phyloP scores from a whole-genome alignment of 2,329 filamentous ascomycete species.

The Trematosphaeria pertusa region DNA sequence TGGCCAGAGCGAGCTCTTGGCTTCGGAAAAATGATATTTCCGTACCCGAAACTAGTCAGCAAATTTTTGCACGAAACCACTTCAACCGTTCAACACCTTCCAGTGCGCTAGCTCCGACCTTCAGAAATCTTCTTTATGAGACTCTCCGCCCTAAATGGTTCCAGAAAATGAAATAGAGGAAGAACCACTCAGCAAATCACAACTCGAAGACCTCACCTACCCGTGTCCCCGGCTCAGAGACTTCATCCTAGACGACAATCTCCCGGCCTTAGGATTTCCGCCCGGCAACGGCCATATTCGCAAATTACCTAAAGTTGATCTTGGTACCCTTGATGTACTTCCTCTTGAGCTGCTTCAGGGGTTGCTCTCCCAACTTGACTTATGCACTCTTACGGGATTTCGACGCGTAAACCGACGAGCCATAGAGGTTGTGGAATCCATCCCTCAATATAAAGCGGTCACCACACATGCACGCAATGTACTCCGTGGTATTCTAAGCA shows the following conservation, averaged over 20 bases:
- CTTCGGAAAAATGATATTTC: too few species aligned
- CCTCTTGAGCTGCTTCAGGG: slow-evolving; percentile 17
- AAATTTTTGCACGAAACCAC: too few species aligned
- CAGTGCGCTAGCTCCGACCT: too few species aligned
- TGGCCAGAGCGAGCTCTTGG: too few species aligned
- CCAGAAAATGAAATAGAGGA: too few species aligned
- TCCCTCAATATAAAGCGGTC: slow-evolving; percentile 46
- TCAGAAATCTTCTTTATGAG: too few species aligned
- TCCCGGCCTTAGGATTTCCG: slow-evolving; percentile 2
- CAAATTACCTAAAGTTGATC: slow-evolving; percentile 5
- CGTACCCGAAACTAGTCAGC: too few species aligned
- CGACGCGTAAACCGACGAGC: slow-evolving; percentile 46
- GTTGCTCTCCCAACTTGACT: slow-evolving; percentile 29
- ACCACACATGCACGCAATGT: slow-evolving; percentile 39
- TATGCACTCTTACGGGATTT: slow-evolving; percentile 44
- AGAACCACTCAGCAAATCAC: too few species aligned
- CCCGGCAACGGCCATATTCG: slow-evolving; percentile 4
- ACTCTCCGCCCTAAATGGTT: too few species aligned
- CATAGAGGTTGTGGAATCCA: slow-evolving; percentile 45
- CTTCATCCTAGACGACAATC: slow-evolving; percentile 11
- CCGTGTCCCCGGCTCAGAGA: slow-evolving; percentile 3
- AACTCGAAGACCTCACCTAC: too few species aligned
- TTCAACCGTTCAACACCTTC: too few species aligned
- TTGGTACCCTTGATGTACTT: slow-evolving; percentile 12
- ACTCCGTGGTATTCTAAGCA: slow-evolving; percentile 45